A percentile compares a stretch with the other conserved stretches of the same genome.
Evolutionary conservation across 805 yeast species (phyloP).

Genomic region (Metschnikowia hibisci): DNA sequence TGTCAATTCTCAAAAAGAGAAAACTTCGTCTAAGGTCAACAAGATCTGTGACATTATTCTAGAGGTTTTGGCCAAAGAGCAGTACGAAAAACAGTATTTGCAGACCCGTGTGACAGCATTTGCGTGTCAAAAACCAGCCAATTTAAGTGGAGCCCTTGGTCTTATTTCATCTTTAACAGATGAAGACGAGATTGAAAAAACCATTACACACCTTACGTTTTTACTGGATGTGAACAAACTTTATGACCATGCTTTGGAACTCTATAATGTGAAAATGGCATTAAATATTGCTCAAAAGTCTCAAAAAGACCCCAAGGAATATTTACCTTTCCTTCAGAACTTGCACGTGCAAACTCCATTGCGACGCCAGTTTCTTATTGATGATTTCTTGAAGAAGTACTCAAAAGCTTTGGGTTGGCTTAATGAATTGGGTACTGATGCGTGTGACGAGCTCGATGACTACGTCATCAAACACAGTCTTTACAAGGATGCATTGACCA

Average conservation of each 20-base stretch:
- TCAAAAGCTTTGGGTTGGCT: slow-evolving; percentile 69
- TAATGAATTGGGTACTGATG: slow-evolving; percentile 41
- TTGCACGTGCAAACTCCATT: slow-evolving; percentile 63
- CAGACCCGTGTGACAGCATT: slow-evolving; percentile 86
- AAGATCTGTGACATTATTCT: slow-evolving; percentile 71
- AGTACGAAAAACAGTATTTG: slow-evolving; percentile 53
- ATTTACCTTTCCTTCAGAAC: slow-evolving; percentile 83
- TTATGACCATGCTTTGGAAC: slow-evolving; percentile 73
- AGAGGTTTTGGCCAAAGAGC: slow-evolving; percentile 48
- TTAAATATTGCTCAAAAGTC: slow-evolving; percentile 90
- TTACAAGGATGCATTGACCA: slow-evolving; percentile 61
- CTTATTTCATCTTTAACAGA: slow-evolving; percentile 53
- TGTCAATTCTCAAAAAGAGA: slow-evolving; percentile 36
- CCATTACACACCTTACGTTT: slow-evolving; percentile 83
- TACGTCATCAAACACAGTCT: slow-evolving; percentile 69
- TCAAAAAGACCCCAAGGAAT: slow-evolving; percentile 97
- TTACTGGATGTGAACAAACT: slow-evolving; percentile 82
- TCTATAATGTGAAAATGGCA: slow-evolving; percentile 78
- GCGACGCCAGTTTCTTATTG: slow-evolving; percentile 73
- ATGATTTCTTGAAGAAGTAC: slow-evolving; percentile 65
- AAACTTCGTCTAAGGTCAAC: slow-evolving; percentile 58
- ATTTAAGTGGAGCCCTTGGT: slow-evolving; percentile 66
- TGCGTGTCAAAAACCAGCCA: slow-evolving; percentile 89
- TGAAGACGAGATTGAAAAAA: slow-evolving; percentile 46
- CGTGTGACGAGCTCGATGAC: slow-evolving; percentile 52